phyloP scores from a whole-genome alignment of 345 rosid genomes.

The Eucalyptus rudis region DNA sequence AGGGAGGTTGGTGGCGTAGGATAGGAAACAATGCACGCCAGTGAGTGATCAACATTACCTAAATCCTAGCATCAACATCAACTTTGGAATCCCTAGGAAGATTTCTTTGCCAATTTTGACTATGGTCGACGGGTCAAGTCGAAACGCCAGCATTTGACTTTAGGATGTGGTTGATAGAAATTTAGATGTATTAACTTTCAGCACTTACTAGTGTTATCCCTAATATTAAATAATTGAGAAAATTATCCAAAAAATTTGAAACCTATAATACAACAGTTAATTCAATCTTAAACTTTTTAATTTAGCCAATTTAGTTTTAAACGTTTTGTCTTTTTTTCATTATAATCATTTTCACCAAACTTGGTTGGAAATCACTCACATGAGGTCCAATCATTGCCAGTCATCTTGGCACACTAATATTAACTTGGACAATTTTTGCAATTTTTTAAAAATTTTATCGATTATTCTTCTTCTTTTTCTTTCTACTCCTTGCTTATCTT shows the following conservation, averaged over 20 bases:
- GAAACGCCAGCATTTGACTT: not conserved
- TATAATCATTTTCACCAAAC: not conserved
- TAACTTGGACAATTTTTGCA: rapidly evolving
- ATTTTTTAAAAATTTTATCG: not conserved
- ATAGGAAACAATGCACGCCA: not conserved
- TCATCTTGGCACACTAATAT: rapidly evolving
- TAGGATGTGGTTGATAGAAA: not conserved
- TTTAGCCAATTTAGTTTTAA: not conserved
- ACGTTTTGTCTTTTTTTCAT: rapidly evolving
- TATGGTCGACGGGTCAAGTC: not conserved
- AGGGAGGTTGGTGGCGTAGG: not conserved
- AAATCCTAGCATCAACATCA: not conserved
- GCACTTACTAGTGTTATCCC: not conserved
- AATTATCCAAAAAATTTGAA: not conserved
- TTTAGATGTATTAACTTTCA: not conserved
- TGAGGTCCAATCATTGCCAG: rapidly evolving
- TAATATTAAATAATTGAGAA: not conserved
- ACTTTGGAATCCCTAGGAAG: not conserved
- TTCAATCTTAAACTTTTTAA: rapidly evolving
- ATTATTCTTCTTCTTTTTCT: not conserved
- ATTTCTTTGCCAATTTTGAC: not conserved
- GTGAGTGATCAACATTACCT: not conserved
- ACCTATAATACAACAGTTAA: rapidly evolving
- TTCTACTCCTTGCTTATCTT: not conserved
- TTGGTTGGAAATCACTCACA: not conserved